These are phyloP conservation scores for Nothomitra cinnamomea DNA, from an alignment of 2,329 filamentous ascomycete genomes.

Conservation along the genomic window DNA sequence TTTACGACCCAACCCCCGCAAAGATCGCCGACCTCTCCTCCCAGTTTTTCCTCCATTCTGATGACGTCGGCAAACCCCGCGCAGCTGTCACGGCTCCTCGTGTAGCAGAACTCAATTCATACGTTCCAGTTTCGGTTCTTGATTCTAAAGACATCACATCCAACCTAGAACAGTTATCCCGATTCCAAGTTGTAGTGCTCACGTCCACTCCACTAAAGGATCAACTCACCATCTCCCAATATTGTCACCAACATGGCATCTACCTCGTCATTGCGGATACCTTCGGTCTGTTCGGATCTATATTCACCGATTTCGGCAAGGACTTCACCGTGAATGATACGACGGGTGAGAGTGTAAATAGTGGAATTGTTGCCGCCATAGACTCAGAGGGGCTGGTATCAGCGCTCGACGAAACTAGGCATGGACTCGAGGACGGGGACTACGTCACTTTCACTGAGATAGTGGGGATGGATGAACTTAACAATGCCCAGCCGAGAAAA, in stretches of 20 bases:
- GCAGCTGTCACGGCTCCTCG: conserved; percentile 74
- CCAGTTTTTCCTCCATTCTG: conserved; percentile 84
- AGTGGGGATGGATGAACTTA: conserved; percentile 79
- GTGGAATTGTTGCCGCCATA: conserved; percentile 79
- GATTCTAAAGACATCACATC: conserved; percentile 45
- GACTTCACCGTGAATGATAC: conserved; percentile 82
- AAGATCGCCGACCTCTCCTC: conserved; percentile 81
- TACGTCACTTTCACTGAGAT: conserved; percentile 90
- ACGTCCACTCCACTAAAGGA: conserved; percentile 68
- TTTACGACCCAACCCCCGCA: conserved; percentile 77
- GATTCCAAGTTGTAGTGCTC: conserved; percentile 83
- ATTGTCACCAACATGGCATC: conserved; percentile 86
- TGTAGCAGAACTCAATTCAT: conserved; percentile 88
- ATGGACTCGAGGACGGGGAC: conserved; percentile 91
- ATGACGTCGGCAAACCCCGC: conserved; percentile 83
- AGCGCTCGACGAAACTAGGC: conserved; percentile 81
- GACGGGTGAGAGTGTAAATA: conserved; percentile 75
- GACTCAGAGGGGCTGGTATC: conserved; percentile 83
- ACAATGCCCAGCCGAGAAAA: conserved; percentile 70
- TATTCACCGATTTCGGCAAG: conserved; percentile 95
- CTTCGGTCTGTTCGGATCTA: conserved; percentile 82
- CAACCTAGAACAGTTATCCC: conserved; percentile 67
- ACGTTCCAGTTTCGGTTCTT: conserved; percentile 77
- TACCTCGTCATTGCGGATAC: conserved; percentile 78
- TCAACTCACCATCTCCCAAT: conserved; percentile 75